phyloP scores from a whole-genome alignment of 2,329 filamentous ascomycete species.

The Diplodia sapinea region DNA sequence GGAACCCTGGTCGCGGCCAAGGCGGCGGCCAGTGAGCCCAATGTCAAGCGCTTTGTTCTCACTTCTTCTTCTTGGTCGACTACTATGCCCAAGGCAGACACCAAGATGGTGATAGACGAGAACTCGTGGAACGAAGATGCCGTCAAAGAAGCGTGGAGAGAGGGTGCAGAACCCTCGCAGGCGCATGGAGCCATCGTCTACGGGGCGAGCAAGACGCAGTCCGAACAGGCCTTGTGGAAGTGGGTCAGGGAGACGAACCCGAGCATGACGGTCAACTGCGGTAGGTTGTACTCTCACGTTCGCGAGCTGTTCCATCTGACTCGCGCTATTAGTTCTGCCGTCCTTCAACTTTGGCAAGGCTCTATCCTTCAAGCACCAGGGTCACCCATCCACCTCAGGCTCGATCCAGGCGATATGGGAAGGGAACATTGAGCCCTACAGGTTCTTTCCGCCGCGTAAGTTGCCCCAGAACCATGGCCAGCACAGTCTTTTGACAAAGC shows the following conservation, averaged over 20 bases:
- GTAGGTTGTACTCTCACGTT: slow-evolving; percentile 24
- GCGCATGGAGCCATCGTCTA: slow-evolving; percentile 42
- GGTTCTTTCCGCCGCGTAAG: slow-evolving; percentile 16
- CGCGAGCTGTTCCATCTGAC: not conserved
- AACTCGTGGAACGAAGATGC: slow-evolving; percentile 44
- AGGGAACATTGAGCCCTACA: slow-evolving; percentile 26
- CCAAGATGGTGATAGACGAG: slow-evolving; percentile 39
- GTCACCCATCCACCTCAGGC: slow-evolving; percentile 33
- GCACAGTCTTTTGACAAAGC: not conserved
- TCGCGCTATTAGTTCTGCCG: slow-evolving; percentile 10
- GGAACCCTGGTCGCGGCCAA: slow-evolving; percentile 49
- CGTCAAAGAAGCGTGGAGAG: slow-evolving; percentile 42
- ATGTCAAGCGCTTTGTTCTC: slow-evolving; percentile 52
- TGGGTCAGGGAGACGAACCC: slow-evolving; percentile 50
- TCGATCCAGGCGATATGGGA: slow-evolving; percentile 32
- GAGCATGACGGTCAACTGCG: slow-evolving; percentile 49
- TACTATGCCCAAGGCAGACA: slow-evolving; percentile 36
- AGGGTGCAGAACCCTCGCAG: slow-evolving; percentile 34
- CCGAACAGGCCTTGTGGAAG: slow-evolving; percentile 52
- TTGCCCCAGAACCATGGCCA: not conserved
- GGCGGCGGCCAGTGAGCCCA: slow-evolving; percentile 49
- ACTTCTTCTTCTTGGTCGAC: slow-evolving; percentile 52
- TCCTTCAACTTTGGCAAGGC: slow-evolving; percentile 34
- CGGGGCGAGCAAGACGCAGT: slow-evolving; percentile 51
- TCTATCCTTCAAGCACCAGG: slow-evolving; percentile 34